These are phyloP conservation scores for Peronospora destructor DNA, from an alignment of 352 stramenopile genomes.

Conservation along the genomic window DNA sequence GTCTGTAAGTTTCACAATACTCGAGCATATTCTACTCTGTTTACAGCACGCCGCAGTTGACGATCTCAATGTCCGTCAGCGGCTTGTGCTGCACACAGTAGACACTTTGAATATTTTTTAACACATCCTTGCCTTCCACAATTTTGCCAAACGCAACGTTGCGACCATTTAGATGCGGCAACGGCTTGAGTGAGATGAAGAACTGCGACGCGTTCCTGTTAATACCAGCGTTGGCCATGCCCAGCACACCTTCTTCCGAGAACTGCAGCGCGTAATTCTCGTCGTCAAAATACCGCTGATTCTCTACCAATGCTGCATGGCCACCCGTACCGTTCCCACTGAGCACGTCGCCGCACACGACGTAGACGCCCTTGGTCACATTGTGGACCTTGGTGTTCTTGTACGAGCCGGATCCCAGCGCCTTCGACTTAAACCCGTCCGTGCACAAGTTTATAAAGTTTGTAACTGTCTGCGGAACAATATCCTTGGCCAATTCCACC, in stretches of 20 bases:
- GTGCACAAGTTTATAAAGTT: constrained; percentile 79
- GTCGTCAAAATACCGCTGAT: constrained; percentile 75
- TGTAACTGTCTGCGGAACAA: constrained; percentile 61
- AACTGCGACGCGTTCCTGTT: constrained; percentile 99
- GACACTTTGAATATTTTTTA: constrained; percentile 77
- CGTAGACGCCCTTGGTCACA: constrained; percentile 74
- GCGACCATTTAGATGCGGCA: constrained; percentile 81
- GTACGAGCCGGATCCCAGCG: constrained; percentile 66
- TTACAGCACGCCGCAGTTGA: constrained; percentile 74
- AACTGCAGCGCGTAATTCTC: constrained; percentile 86
- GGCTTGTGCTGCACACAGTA: constrained; percentile 82
- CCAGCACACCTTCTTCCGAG: constrained; percentile 72
- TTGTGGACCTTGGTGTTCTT: constrained; percentile 83
- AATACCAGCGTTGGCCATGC: constrained; percentile 96
- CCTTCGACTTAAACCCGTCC: constrained; percentile 52
- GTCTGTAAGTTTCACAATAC: constrained; percentile 14
- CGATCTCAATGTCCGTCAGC: constrained; percentile 75
- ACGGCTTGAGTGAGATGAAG: constrained; percentile 92
- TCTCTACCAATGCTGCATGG: constrained; percentile 61
- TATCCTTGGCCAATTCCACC: constrained; percentile 77
- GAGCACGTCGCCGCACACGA: constrained; percentile 72
- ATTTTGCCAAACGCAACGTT: constrained; percentile 86
- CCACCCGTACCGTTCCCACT: constrained; percentile 64
- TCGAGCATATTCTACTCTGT: constrained; percentile 6
- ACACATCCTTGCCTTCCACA: constrained; percentile 72